Evolutionary conservation across 495 filamentous ascomycete genomes (phyloP).

Genomic region (Trichoderma erinaceum): DNA sequence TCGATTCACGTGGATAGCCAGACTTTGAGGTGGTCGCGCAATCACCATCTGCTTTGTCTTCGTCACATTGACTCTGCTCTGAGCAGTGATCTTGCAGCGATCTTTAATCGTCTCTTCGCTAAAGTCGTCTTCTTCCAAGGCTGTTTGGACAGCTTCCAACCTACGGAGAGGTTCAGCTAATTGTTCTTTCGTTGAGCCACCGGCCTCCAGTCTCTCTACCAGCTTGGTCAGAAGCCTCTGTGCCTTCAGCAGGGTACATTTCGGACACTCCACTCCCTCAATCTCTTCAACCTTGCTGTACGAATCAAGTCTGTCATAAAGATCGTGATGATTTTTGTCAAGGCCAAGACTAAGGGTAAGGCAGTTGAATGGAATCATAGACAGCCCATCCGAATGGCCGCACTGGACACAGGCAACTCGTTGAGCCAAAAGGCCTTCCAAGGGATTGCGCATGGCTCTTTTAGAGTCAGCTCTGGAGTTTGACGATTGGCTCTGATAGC

Average conservation of each 20-base stretch:
- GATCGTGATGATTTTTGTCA: constrained; percentile 47
- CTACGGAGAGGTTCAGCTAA: constrained; percentile 35
- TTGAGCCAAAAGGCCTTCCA: constrained; percentile 85
- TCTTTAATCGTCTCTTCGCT: constrained; percentile 65
- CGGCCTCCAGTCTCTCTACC: constrained; percentile 24
- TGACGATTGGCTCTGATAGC: constrained; percentile 35
- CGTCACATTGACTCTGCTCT: constrained; percentile 59
- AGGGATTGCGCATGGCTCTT: constrained; percentile 46
- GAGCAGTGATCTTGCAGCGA: constrained; percentile 66
- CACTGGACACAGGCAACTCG: constrained; percentile 83
- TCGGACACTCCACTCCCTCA: constrained; percentile 81
- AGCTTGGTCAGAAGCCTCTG: constrained; percentile 34
- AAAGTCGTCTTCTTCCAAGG: constrained; percentile 74
- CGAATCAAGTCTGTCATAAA: constrained; percentile 74
- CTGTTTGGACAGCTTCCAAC: constrained; percentile 56
- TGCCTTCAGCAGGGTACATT: constrained; percentile 68
- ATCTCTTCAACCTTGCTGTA: constrained; percentile 82
- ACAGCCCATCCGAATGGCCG: constrained; percentile 78
- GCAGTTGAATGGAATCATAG: constrained; percentile 88
- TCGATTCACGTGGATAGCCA: constrained; percentile 84
- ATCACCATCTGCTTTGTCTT: constrained; percentile 89
- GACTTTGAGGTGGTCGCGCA: constrained; percentile 67
- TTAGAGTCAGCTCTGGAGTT: constrained; percentile 23
- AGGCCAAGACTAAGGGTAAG: constrained; percentile 73
- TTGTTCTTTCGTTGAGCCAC: constrained; percentile 19